Evolutionary conservation across 345 rosid genomes (phyloP).

Genomic region (Ceriops tagal): DNA sequence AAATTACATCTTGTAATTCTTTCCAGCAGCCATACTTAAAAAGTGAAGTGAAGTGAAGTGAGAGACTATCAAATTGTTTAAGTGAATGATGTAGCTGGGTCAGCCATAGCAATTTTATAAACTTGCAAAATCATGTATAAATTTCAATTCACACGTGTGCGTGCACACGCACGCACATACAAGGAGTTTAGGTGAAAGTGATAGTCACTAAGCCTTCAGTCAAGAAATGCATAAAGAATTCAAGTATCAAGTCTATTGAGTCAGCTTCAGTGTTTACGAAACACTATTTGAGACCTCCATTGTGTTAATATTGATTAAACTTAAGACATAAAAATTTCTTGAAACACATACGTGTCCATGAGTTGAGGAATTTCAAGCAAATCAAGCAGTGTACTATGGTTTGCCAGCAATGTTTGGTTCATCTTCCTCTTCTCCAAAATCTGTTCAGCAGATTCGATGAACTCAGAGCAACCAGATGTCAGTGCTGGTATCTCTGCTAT

Average conservation of each 20-base stretch:
- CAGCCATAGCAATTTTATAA: background rate
- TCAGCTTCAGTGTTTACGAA: background rate
- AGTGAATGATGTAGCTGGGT: background rate
- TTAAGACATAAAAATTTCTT: background rate
- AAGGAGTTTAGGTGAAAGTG: background rate
- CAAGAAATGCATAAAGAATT: constrained; percentile 6
- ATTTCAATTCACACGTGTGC: too few species aligned
- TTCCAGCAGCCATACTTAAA: background rate
- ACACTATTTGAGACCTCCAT: background rate
- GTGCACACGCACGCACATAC: background rate
- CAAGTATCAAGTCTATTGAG: background rate
- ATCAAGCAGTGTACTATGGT: constrained; percentile 90
- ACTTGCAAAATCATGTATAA: background rate
- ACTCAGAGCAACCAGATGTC: constrained; percentile 88
- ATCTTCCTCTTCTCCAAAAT: constrained; percentile 91
- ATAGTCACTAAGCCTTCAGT: background rate
- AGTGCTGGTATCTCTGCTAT: constrained; percentile 68
- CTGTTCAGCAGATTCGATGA: constrained; percentile 75
- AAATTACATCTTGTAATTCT: background rate
- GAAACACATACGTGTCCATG: constrained; percentile 89
- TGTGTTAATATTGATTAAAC: background rate
- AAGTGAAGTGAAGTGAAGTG: too few species aligned
- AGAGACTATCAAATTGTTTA: background rate
- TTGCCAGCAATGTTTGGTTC: constrained; percentile 84
- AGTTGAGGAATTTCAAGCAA: constrained; percentile 99